Evolutionary conservation across 768 basidiomycete species (phyloP).

Genomic region (Suillus tomentosus): DNA sequence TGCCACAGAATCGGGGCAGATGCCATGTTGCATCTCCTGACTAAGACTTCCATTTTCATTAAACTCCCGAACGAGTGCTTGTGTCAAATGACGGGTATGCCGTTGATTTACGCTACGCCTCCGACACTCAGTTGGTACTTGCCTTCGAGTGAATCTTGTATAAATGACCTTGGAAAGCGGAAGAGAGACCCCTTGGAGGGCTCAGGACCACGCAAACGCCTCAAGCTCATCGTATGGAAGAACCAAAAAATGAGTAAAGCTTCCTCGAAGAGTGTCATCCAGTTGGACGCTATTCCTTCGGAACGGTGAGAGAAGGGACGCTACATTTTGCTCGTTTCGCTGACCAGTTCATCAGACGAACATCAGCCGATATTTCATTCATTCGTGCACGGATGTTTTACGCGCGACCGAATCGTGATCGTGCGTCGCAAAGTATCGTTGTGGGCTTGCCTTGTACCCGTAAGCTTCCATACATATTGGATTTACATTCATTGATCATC

Average conservation of each 20-base stretch:
- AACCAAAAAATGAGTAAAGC: not conserved
- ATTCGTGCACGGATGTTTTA: slow-evolving; percentile 68
- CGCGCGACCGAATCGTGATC: slow-evolving; percentile 55
- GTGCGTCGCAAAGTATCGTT: slow-evolving; percentile 48
- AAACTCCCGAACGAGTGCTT: slow-evolving; percentile 81
- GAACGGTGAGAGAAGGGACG: slow-evolving; percentile 14
- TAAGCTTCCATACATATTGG: slow-evolving; percentile 34
- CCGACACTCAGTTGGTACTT: slow-evolving; percentile 21
- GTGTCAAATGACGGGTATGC: slow-evolving; percentile 79
- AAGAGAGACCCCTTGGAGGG: slow-evolving; percentile 22
- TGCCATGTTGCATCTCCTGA: slow-evolving; percentile 76
- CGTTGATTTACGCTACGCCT: slow-evolving; percentile 51
- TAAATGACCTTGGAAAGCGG: slow-evolving; percentile 20
- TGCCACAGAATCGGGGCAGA: slow-evolving; percentile 69
- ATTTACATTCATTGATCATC: not conserved
- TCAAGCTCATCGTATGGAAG: slow-evolving; percentile 15
- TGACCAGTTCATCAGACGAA: slow-evolving; percentile 33
- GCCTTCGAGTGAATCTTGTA: slow-evolving; percentile 4
- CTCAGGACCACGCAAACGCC: slow-evolving; percentile 31
- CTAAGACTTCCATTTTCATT: slow-evolving; percentile 73
- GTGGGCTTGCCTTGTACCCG: slow-evolving; percentile 73
- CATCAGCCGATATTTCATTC: slow-evolving; percentile 54
- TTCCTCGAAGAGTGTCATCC: no score
- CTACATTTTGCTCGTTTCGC: not conserved
- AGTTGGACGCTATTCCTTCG: no score